Percentiles rank a stretch among this genome's conserved stretches.
These are phyloP conservation scores for Acacia acuminata DNA, from an alignment of 306 rosid species.

Conservation along the genomic window DNA sequence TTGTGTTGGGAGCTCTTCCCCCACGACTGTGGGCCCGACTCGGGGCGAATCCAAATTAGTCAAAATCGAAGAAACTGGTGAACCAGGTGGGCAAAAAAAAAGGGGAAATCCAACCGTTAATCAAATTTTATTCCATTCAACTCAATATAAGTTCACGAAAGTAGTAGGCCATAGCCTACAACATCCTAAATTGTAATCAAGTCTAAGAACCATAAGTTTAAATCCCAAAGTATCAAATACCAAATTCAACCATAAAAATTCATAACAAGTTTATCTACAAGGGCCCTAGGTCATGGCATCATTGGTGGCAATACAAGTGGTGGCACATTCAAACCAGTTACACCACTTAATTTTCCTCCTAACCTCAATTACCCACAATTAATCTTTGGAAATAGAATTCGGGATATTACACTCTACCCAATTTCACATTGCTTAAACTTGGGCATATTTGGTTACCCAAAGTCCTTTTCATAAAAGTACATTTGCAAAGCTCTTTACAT, in stretches of 20 bases:
- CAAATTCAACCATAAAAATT: neutral
- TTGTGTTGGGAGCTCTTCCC: no score
- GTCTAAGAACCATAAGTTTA: neutral
- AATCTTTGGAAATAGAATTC: neutral
- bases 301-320: neutral
- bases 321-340: neutral
- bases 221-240: neutral
- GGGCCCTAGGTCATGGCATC: neutral
- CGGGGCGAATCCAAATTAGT: no score
- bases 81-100: no score
- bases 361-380: neutral
- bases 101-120: no score
- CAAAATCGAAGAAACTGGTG: no score
- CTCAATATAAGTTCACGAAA: neutral
- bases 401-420: neutral
- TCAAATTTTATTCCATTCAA: neutral
- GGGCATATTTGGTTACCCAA: neutral
- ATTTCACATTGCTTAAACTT: neutral
- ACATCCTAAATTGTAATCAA: neutral
- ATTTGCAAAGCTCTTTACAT: neutral
- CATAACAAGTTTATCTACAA: neutral
- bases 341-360: neutral
- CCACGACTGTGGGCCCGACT: no score
- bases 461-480: neutral
- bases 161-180: neutral